phyloP scores from a whole-genome alignment of 1,139 yeast species.

The Insectozyma bohioensis region DNA sequence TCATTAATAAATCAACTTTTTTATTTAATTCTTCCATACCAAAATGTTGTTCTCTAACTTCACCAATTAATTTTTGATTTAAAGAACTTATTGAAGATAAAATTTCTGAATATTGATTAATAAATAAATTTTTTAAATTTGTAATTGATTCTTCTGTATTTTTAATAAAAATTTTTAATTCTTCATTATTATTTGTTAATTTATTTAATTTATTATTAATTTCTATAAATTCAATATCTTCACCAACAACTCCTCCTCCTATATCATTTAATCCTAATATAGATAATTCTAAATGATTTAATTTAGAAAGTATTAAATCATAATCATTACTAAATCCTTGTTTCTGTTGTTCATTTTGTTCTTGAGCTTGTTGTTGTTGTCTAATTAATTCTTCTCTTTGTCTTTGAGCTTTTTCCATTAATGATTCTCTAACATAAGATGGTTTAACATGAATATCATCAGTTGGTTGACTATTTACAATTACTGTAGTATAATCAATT shows the following conservation, averaged over 20 bases:
- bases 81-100: slow-evolving; percentile 32
- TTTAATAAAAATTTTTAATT: slow-evolving; percentile 3
- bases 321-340: slow-evolving; percentile 1
- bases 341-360: slow-evolving; percentile 4
- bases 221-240: too few relatives aligned
- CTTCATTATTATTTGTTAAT: slow-evolving; percentile 1
- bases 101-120: slow-evolving; percentile 37
- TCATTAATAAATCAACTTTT: slow-evolving; percentile 46
- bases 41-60: slow-evolving; percentile 44
- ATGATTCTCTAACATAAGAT: slow-evolving; percentile 29
- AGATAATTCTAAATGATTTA: slow-evolving; percentile 7
- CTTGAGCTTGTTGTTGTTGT: slow-evolving; percentile 10
- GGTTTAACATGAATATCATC: slow-evolving; percentile 9
- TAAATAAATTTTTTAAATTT: slow-evolving; percentile 26
- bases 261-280: too few relatives aligned
- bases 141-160: slow-evolving; percentile 5
- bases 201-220: slow-evolving; percentile 3
- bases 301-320: slow-evolving; percentile 5
- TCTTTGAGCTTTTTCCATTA: slow-evolving; percentile 37
- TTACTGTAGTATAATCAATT: slow-evolving; percentile 21
- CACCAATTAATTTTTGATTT: slow-evolving; percentile 43
- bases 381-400: slow-evolving; percentile 23
- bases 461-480: slow-evolving; percentile 7
- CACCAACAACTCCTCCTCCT: too few relatives aligned
- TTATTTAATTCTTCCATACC: slow-evolving; percentile 34